Evolutionary conservation across 2,329 filamentous ascomycete genomes (phyloP).

Genomic region (Colletotrichum tanaceti): DNA sequence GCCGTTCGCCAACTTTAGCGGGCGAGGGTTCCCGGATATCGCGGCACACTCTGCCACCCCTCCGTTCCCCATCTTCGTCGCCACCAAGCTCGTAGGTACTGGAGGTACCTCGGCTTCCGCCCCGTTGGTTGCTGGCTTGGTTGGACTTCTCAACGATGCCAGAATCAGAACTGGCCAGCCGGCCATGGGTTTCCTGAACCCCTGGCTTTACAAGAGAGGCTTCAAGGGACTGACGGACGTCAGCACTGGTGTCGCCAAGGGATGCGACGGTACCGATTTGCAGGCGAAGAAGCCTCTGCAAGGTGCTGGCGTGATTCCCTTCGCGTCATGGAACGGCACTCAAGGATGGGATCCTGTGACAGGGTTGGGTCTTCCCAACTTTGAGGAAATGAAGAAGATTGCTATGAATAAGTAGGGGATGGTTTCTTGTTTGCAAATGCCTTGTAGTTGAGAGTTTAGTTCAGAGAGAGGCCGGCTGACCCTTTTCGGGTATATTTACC

Average conservation of each 20-base stretch:
- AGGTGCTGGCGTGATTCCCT: conserved; percentile 46
- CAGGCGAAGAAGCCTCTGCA: conserved; percentile 43
- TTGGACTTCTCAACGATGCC: conserved; percentile 73
- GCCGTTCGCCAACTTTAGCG: conserved; percentile 57
- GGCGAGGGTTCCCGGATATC: conserved; percentile 72
- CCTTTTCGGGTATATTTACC: conserved; percentile 13
- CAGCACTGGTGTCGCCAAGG: conserved; percentile 43
- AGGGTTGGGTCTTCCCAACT: conserved; percentile 60
- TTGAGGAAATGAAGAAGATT: conserved; percentile 45
- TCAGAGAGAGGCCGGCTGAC: conserved; percentile 20
- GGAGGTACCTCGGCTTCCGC: conserved; percentile 64
- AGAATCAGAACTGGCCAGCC: conserved; percentile 65
- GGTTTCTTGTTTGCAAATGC: not conserved
- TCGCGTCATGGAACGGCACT: conserved; percentile 50
- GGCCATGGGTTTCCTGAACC: conserved; percentile 70
- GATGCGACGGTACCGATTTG: conserved; percentile 44
- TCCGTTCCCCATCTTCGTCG: conserved; percentile 44
- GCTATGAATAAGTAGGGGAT: conserved; percentile 38
- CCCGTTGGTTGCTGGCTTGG: conserved; percentile 71
- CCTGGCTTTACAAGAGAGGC: conserved; percentile 64
- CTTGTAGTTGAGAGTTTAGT: conserved; percentile 9
- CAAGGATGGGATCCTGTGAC: conserved; percentile 54
- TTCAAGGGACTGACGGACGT: conserved; percentile 52
- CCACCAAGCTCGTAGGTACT: conserved; percentile 40
- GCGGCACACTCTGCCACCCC: conserved; percentile 62